Percentiles rank a stretch among this genome's conserved stretches.
These are phyloP conservation scores for Apostasia shenzhenica DNA, from an alignment of 106 monocot genomes.

Conservation along the genomic window DNA sequence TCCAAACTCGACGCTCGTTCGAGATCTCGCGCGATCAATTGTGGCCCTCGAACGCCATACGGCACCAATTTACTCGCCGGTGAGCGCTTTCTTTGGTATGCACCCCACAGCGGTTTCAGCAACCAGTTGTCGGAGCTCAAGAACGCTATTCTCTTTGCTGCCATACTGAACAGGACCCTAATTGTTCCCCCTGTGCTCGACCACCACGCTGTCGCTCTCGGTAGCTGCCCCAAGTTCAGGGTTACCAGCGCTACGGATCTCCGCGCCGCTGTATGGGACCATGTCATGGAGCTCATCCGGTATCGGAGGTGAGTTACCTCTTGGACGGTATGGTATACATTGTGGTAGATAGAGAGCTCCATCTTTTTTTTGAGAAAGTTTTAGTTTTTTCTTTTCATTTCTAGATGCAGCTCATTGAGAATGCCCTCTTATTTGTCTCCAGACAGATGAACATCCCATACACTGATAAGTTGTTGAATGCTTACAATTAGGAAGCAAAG, in stretches of 20 bases:
- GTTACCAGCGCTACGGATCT: constrained; percentile 47
- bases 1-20: constrained; percentile 9
- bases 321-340: background rate
- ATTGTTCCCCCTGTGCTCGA: constrained; percentile 87
- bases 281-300: constrained; percentile 41
- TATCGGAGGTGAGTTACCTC: constrained; percentile 41
- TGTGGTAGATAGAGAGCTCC: too few relatives aligned
- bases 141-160: constrained; percentile 64
- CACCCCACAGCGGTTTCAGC: constrained; percentile 98
- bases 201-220: constrained; percentile 89
- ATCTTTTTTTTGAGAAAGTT: too few relatives aligned
- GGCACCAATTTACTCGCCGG: background rate
- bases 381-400: too few relatives aligned
- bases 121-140: constrained; percentile 86
- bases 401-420: too few relatives aligned
- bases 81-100: constrained; percentile 70
- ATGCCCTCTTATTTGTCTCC: too few relatives aligned
- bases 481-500: too few relatives aligned
- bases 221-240: constrained; percentile 97
- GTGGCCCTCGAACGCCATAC: constrained; percentile 2
- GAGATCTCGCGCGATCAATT: background rate
- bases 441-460: too few relatives aligned
- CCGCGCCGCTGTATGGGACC: constrained; percentile 70
- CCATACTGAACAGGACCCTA: constrained; percentile 84
- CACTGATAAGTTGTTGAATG: too few relatives aligned